A percentile compares a stretch with the other conserved stretches of the same genome.
Evolutionary conservation across 257 asterid genomes (phyloP).

Genomic region (Fraxinus quadrangulata): DNA sequence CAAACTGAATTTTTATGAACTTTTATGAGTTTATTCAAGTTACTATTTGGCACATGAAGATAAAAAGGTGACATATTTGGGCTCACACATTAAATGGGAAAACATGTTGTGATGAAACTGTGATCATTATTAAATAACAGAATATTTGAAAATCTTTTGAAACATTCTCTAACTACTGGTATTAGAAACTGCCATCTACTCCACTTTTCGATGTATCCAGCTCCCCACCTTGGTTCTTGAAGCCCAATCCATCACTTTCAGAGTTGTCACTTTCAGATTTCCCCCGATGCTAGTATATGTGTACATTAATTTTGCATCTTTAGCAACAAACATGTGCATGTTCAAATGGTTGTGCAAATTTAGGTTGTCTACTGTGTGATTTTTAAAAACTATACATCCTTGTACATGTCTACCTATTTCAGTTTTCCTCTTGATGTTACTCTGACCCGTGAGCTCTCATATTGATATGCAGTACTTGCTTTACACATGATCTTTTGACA

Average conservation of each 20-base stretch:
- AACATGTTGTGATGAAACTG: not conserved
- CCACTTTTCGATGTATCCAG: not conserved
- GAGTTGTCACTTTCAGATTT: slow-evolving; percentile 2
- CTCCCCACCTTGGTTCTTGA: slow-evolving; percentile 1
- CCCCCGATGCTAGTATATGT: not conserved
- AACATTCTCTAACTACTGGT: not conserved
- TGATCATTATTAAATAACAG: not conserved
- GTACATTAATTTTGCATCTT: slow-evolving; percentile 5
- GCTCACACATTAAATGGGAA: not conserved
- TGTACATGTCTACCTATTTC: not conserved
- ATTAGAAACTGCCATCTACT: not conserved
- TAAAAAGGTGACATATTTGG: not conserved
- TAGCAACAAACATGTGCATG: not conserved
- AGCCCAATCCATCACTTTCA: not conserved
- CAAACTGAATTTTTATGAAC: not conserved
- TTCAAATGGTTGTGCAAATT: not conserved
- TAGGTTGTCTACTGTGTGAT: not conserved
- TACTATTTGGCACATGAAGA: not conserved
- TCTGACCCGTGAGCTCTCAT: slow-evolving; percentile 16
- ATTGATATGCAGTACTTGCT: slow-evolving; percentile 18
- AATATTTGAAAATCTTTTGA: not conserved
- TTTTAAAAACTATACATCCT: not conserved
- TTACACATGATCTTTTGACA: slow-evolving; percentile 25
- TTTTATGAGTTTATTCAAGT: not conserved
- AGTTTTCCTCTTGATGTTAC: not conserved